Evolutionary conservation across 2,329 filamentous ascomycete species (phyloP).

Genomic region (Chrysoporthe deuterocubensis): DNA sequence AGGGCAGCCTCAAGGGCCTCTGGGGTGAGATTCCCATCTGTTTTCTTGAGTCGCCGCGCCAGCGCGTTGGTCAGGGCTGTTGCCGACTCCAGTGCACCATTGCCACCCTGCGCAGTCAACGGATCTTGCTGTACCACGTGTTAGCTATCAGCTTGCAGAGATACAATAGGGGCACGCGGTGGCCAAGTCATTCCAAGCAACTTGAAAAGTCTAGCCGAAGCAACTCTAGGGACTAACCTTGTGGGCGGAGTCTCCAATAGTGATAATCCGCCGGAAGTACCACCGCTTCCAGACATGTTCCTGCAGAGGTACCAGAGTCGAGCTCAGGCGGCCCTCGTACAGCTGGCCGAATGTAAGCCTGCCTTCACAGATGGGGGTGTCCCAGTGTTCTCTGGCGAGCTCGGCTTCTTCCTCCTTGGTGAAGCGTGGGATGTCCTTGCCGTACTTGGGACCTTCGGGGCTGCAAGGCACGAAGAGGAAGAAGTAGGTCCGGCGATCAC

Average conservation of each 20-base stretch:
- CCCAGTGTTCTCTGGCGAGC: constrained; percentile 11
- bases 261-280: constrained; percentile 38
- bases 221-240: constrained; percentile 32
- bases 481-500: constrained; percentile 32
- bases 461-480: constrained; percentile 25
- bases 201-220: too few species aligned
- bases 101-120: too few species aligned
- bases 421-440: constrained; percentile 28
- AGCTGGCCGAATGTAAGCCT: constrained; percentile 28
- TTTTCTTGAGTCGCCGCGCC: too few species aligned
- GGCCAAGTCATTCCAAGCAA: too few species aligned
- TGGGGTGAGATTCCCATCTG: too few species aligned
- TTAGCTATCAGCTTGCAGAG: too few species aligned
- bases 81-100: too few species aligned
- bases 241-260: constrained; percentile 40
- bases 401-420: constrained; percentile 26
- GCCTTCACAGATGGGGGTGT: constrained; percentile 23
- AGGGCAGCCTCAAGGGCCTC: too few species aligned
- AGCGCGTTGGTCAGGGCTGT: too few species aligned
- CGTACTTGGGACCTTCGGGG: constrained; percentile 21
- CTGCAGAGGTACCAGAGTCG: constrained; percentile 40
- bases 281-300: constrained; percentile 41
- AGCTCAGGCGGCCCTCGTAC: constrained; percentile 26
- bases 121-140: too few species aligned
- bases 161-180: too few species aligned